Evolutionary conservation across 2,329 filamentous ascomycete genomes (phyloP), one percentile per base, ranked within the genome.

Genomic region (Triangularia setosa): DNA sequence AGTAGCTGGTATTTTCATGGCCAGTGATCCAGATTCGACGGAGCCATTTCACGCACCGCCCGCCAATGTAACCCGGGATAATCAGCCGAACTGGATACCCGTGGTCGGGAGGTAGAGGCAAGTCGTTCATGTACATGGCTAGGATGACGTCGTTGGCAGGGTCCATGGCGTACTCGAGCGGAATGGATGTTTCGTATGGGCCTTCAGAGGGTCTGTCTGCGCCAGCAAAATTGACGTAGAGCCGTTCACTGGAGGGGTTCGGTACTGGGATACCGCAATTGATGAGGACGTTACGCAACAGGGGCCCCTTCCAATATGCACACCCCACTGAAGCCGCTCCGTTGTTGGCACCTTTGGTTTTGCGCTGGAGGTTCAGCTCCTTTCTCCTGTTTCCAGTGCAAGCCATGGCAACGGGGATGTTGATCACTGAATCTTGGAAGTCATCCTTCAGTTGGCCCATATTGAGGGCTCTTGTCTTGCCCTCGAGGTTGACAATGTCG

Each of bases 311-410:
- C 81, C 80, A 85, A 65, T 82, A 83, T 0, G 81, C 80, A 64
- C 80, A 83, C 11, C 79, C 78, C 4, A 79, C 76, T 0, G 75
- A 82, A 0, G 75, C 81, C 23, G 78, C 66, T 14, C 76, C 79
- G 77, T 78, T 84, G 67, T 78, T 77, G 69, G 84, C 81, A 1
- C 80, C 81, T 65, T 81, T 82, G 2, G 78, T 79, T 57, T 77
- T 78, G 62, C 75, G 79, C 58, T 83, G 73, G 73, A 82, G 78
- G 65, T 84, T 84, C 53, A 84, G 73, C 67, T 84, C 82, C 61
- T 83, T 83, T 11, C 82, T 73, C 4, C 82, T 71, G 65, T 81
- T 84, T 0, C 81, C 81, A 52, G 81, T 79, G 67, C 82, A 84
- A 21, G 78, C 81, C 1, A 84, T 70, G 0, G 77, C 69, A 5